phyloP scores from a whole-genome alignment of 768 basidiomycete genomes.

The Termitomyces sp. region DNA sequence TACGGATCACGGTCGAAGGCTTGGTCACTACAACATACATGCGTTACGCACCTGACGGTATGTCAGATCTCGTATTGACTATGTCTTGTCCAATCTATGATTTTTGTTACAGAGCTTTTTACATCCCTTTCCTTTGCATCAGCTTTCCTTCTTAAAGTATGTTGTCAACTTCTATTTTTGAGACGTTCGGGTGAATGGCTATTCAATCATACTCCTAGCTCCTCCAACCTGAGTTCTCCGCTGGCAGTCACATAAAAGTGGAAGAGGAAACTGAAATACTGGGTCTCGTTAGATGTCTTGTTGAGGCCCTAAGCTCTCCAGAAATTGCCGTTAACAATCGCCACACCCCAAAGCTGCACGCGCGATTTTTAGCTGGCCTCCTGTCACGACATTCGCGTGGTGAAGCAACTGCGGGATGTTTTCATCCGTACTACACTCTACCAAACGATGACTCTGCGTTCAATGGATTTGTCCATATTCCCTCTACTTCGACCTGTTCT shows the following conservation, averaged over 20 bases:
- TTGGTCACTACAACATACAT: not conserved
- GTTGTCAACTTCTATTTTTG: no score
- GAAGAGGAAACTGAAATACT: not conserved
- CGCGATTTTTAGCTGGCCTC: not conserved
- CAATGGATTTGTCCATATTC: not conserved
- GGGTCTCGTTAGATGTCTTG: not conserved
- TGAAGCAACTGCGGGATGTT: not conserved
- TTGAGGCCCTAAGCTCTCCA: not conserved
- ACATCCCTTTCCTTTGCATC: no score
- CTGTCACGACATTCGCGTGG: not conserved
- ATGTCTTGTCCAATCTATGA: no score
- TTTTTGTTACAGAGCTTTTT: no score
- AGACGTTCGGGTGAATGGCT: not conserved
- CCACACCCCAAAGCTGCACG: not conserved
- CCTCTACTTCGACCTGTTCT: slow-evolving; percentile 24
- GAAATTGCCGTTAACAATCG: not conserved
- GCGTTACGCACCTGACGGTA: not conserved
- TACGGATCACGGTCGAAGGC: not conserved
- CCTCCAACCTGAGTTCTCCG: not conserved
- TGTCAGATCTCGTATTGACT: not conserved
- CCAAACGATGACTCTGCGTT: not conserved
- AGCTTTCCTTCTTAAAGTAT: no score
- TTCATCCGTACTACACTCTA: not conserved
- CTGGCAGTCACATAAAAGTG: not conserved
- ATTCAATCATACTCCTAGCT: not conserved